Percentiles rank a stretch among this genome's conserved stretches.
Evolutionary conservation across 164 flowering plant genomes (phyloP).

Genomic region (Akebia trifoliata): DNA sequence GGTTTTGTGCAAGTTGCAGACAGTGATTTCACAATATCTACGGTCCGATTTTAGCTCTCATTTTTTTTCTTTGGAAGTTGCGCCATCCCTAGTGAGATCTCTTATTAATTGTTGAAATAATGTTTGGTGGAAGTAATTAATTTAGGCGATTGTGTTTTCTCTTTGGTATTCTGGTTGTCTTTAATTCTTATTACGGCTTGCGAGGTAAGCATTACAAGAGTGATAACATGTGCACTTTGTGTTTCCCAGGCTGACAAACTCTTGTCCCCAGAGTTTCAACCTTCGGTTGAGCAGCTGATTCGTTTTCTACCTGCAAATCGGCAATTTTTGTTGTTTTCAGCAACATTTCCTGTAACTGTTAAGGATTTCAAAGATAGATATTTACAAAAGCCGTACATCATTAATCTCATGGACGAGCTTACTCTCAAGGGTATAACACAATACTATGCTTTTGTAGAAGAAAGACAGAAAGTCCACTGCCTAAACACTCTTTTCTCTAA

Average conservation of each 20-base stretch:
- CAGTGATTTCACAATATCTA: no score
- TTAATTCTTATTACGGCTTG: neutral
- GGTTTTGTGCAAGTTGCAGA: no score
- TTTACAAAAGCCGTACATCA: slow-evolving; percentile 72
- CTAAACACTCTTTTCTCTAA: slow-evolving; percentile 95
- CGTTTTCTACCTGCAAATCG: slow-evolving; percentile 65
- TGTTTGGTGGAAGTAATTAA: no score
- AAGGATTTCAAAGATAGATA: slow-evolving; percentile 91
- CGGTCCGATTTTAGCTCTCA: no score
- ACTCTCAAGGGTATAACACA: slow-evolving; percentile 99
- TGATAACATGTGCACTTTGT: neutral
- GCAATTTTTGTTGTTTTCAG: slow-evolving; percentile 92
- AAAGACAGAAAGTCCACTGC: slow-evolving; percentile 97
- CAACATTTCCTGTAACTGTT: slow-evolving; percentile 98
- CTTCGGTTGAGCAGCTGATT: slow-evolving; percentile 85
- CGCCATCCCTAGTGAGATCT: no score
- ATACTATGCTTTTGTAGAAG: slow-evolving; percentile 97
- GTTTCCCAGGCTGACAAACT: slow-evolving; percentile 91
- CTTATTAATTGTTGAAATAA: no score
- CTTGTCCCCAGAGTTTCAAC: slow-evolving; percentile 93
- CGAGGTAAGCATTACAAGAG: neutral
- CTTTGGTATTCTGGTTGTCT: neutral
- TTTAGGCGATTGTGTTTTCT: neutral
- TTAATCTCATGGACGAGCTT: slow-evolving; percentile 98
- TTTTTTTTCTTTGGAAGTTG: no score